These are phyloP conservation scores for Echria macrotheca DNA, from an alignment of 495 filamentous ascomycete species.

Conservation along the genomic window DNA sequence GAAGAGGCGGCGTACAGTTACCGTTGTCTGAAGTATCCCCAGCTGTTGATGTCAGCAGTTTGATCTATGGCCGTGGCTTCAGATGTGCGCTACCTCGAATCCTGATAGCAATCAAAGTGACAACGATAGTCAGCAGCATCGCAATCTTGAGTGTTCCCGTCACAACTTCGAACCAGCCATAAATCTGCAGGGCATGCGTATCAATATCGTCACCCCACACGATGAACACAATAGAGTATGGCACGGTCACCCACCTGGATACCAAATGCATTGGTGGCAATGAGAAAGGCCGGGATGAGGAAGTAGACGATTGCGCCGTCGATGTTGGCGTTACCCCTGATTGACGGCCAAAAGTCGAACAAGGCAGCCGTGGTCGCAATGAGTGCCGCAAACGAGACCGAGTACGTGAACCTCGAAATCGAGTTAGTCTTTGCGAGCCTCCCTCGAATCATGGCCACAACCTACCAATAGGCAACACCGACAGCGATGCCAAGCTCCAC, in stretches of 20 bases:
- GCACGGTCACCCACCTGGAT: constrained; percentile 15
- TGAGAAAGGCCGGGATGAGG: constrained; percentile 15
- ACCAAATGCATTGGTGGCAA: constrained; percentile 17
- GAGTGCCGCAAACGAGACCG: constrained; percentile 36
- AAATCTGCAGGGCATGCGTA: too few relatives aligned
- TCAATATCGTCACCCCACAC: too few relatives aligned
- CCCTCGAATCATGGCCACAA: not conserved
- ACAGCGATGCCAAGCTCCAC: constrained; percentile 41
- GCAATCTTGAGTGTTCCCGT: constrained; percentile 3
- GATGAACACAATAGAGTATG: too few relatives aligned
- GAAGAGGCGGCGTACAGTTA: too few relatives aligned
- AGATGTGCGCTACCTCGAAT: not conserved
- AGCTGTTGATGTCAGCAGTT: not conserved
- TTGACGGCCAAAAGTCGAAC: constrained; percentile 27
- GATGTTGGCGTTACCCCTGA: constrained; percentile 7
- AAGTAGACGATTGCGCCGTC: constrained; percentile 19
- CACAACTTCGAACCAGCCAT: constrained; percentile 23
- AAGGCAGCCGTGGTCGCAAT: constrained; percentile 36
- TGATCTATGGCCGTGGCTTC: not conserved
- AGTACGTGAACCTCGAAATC: constrained; percentile 47
- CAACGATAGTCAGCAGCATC: not conserved
- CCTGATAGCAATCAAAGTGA: not conserved
- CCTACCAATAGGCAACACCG: constrained; percentile 45
- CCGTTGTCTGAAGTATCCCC: not conserved
- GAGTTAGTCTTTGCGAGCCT: too few relatives aligned